Evolutionary conservation across 768 basidiomycete species (phyloP).

Genomic region (Tulasnella sp.): DNA sequence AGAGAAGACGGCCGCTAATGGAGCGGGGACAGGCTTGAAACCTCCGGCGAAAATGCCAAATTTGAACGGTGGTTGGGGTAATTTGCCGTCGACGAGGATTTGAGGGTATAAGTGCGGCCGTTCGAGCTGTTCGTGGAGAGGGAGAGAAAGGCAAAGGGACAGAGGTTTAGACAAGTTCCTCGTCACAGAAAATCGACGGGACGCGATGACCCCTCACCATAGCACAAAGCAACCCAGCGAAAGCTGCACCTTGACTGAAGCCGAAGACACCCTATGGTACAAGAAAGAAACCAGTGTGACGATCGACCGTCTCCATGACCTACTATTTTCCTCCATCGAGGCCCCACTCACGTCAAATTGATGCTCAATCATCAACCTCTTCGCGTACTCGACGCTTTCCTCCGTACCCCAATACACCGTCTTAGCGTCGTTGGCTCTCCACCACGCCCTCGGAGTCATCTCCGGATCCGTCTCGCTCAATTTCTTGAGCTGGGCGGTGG

Average conservation of each 20-base stretch:
- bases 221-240: slow-evolving; percentile 59
- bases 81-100: slow-evolving; percentile 50
- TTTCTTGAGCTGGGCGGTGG: background rate
- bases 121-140: slow-evolving; percentile 34
- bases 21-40: slow-evolving; percentile 34
- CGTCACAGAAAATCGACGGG: background rate
- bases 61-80: slow-evolving; percentile 64
- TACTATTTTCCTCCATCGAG: background rate
- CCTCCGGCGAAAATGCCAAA: slow-evolving; percentile 72
- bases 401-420: slow-evolving; percentile 44
- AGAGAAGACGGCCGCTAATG: slow-evolving; percentile 37
- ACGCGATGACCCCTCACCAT: slow-evolving; percentile 37
- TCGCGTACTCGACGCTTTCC: slow-evolving; percentile 42
- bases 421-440: slow-evolving; percentile 42
- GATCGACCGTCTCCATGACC: slow-evolving; percentile 5
- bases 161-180: background rate
- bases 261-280: slow-evolving; percentile 57
- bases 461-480: slow-evolving; percentile 30
- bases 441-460: slow-evolving; percentile 59
- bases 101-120: slow-evolving; percentile 39
- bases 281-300: background rate
- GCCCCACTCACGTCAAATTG: slow-evolving; percentile 50
- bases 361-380: slow-evolving; percentile 44
- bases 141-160: background rate
- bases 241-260: slow-evolving; percentile 72